phyloP scores from a whole-genome alignment of 768 basidiomycete species.

The Amanita exitialis region DNA sequence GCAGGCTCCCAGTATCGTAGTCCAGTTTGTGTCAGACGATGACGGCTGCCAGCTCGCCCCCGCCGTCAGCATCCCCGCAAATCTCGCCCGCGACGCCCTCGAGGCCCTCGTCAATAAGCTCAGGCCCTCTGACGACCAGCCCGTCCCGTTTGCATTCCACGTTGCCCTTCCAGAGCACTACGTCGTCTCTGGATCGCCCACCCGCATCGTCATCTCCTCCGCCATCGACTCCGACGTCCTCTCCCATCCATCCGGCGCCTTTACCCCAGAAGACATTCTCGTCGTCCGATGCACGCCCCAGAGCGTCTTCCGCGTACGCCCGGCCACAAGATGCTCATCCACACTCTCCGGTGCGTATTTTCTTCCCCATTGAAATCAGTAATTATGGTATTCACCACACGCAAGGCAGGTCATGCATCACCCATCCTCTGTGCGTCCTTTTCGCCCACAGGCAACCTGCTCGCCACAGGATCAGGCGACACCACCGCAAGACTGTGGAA shows the following conservation, averaged over 20 bases:
- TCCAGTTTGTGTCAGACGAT: constrained; percentile 88
- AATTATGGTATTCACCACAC: not conserved
- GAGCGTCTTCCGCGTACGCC: constrained; percentile 89
- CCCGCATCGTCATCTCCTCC: constrained; percentile 74
- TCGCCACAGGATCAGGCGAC: constrained; percentile 95
- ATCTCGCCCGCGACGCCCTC: constrained; percentile 73
- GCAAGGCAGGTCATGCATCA: constrained; percentile 65
- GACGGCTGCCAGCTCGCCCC: constrained; percentile 78
- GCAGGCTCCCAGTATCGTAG: constrained; percentile 54
- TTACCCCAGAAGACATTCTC: constrained; percentile 82
- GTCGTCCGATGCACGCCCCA: constrained; percentile 89
- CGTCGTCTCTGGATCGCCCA: constrained; percentile 39
- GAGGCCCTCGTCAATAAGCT: constrained; percentile 88
- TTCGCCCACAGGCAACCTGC: constrained; percentile 83
- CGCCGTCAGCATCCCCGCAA: constrained; percentile 81
- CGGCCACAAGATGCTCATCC: constrained; percentile 89
- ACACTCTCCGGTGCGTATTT: constrained; percentile 64
- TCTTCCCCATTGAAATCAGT: not conserved
- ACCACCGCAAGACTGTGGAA: constrained; percentile 92
- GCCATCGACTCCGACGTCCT: constrained; percentile 81
- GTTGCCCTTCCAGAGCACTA: constrained; percentile 54
- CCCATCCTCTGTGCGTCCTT: constrained; percentile 94
- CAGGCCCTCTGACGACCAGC: constrained; percentile 72
- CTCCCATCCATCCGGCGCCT: constrained; percentile 55
- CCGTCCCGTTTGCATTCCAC: constrained; percentile 88